Base-by-base conservation (phyloP, 306 rosid genomes). In the Abrus pulchellus region DNA sequence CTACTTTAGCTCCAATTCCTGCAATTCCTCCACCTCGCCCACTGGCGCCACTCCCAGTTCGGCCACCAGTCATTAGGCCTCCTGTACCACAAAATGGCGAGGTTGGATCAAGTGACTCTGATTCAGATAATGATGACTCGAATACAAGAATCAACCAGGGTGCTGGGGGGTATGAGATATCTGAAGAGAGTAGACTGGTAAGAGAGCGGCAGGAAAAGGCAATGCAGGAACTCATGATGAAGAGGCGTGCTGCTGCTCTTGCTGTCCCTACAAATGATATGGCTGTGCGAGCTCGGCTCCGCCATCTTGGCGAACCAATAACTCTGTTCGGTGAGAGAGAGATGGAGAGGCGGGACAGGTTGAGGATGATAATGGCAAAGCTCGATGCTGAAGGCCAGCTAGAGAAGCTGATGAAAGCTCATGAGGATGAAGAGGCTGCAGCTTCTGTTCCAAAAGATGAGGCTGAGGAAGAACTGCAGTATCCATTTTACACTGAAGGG, bases 231-330 rank as follows among this genome's bases (percentile, higher is more conserved):
- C 94, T 95, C 56, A 27, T 93, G 88, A 82, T 88, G 92, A 93
- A 89, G 92, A 92, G 99, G 56, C 96, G 90, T 57, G 94, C 98
- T 14, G 85, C 92, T 47, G 99, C 98, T 40, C 82, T 93, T 2
- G 97, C 98, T 6, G 97, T 95, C 80, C 99, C 98, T 9, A 95
- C 99, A 0, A 95, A 91, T 83, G 97, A 95, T 89, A 89, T 85
- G 90, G 95, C 98, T 20, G 98, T 93, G 77, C 83, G 97, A 34
- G 87, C 96, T 52, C 94, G 97, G 38, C 98, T 95, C 62, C 94
- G 96, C 45, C 90, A 94, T 49, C 99, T 93, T 44, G 92, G 96
- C 1, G 99, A 91, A 61, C 99, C 98, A 7, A 90, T 95, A 14
- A 93, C 99, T 33, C 86, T 89, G 4, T 95, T 95, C 61, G 99